These are phyloP conservation scores for Cystobasidium sp. DNA, from an alignment of 1,284 basidiomycete species.

Conservation along the genomic window DNA sequence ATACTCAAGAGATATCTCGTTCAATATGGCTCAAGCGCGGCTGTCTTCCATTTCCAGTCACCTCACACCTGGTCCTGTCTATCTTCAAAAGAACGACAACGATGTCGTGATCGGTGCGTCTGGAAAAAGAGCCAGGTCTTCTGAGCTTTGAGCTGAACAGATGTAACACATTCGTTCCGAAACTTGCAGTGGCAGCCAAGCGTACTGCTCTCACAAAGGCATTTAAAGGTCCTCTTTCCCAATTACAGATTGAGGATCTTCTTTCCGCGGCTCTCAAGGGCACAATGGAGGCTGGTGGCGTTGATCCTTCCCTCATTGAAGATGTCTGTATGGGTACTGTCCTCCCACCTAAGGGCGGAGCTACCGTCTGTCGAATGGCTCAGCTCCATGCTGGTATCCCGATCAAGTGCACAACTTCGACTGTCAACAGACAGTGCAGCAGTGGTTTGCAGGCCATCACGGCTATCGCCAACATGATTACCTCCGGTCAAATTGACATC, in stretches of 20 bases:
- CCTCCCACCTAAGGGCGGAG: slow-evolving; percentile 30
- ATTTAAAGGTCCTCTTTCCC: slow-evolving; percentile 77
- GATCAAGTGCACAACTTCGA: slow-evolving; percentile 72
- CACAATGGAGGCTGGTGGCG: slow-evolving; percentile 13
- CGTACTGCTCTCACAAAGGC: slow-evolving; percentile 72
- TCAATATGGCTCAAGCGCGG: slow-evolving; percentile 15
- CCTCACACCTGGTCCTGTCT: slow-evolving; percentile 1
- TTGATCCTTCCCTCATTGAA: slow-evolving; percentile 59
- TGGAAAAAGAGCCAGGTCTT: neutral
- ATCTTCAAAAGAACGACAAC: slow-evolving; percentile 1
- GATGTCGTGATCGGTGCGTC: slow-evolving; percentile 5
- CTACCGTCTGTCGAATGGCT: slow-evolving; percentile 7
- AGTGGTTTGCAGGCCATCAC: slow-evolving; percentile 57
- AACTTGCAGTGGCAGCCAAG: slow-evolving; percentile 63
- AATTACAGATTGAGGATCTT: slow-evolving; percentile 72
- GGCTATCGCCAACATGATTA: slow-evolving; percentile 78
- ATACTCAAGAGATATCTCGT: neutral
- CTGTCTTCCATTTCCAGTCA: slow-evolving; percentile 8
- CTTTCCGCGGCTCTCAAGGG: slow-evolving; percentile 76
- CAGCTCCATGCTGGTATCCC: slow-evolving; percentile 63
- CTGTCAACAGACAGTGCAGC: slow-evolving; percentile 66
- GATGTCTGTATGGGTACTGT: slow-evolving; percentile 62
- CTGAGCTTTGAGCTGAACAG: neutral
- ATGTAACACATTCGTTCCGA: neutral
- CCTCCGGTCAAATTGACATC: slow-evolving; percentile 78